Evolutionary conservation across 345 rosid species (phyloP).

Genomic region (Euphorbia peplus): DNA sequence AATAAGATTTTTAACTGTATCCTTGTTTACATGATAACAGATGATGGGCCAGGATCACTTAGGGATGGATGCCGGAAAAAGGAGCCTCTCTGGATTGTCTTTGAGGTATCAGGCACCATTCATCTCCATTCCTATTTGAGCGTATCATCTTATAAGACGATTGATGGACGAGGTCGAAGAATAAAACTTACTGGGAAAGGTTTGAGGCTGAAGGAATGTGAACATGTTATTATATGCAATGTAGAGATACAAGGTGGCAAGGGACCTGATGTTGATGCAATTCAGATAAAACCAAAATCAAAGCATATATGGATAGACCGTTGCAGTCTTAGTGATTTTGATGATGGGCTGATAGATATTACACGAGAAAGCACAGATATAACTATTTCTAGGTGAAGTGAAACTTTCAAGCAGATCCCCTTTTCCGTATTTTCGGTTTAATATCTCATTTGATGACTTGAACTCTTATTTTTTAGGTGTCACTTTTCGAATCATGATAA

Average conservation of each 20-base stretch:
- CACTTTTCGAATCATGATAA: slow-evolving; percentile 80
- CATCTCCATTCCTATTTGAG: slow-evolving; percentile 54
- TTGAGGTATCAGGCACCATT: slow-evolving; percentile 76
- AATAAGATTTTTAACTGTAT: background rate
- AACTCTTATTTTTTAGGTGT: slow-evolving; percentile 50
- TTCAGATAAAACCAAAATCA: slow-evolving; percentile 93
- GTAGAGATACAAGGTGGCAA: slow-evolving; percentile 84
- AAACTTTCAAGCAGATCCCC: background rate
- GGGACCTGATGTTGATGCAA: slow-evolving; percentile 83
- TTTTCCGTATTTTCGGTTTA: background rate
- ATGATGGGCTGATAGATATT: slow-evolving; percentile 93
- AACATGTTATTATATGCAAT: slow-evolving; percentile 81
- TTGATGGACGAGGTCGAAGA: slow-evolving; percentile 89
- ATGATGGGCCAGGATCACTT: slow-evolving; percentile 88
- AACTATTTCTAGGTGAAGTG: slow-evolving; percentile 71
- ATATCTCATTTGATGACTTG: slow-evolving; percentile 16
- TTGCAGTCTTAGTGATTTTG: slow-evolving; percentile 78
- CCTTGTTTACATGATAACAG: slow-evolving; percentile 34
- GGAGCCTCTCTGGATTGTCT: slow-evolving; percentile 91
- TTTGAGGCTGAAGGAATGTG: slow-evolving; percentile 79
- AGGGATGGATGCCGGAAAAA: slow-evolving; percentile 69
- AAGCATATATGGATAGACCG: slow-evolving; percentile 89
- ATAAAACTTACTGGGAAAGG: slow-evolving; percentile 88
- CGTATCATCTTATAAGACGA: slow-evolving; percentile 83
- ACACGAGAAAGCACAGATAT: slow-evolving; percentile 91